Evolutionary conservation across 2,329 filamentous ascomycete species (phyloP).

Genomic region (Alternaria ethzedia): DNA sequence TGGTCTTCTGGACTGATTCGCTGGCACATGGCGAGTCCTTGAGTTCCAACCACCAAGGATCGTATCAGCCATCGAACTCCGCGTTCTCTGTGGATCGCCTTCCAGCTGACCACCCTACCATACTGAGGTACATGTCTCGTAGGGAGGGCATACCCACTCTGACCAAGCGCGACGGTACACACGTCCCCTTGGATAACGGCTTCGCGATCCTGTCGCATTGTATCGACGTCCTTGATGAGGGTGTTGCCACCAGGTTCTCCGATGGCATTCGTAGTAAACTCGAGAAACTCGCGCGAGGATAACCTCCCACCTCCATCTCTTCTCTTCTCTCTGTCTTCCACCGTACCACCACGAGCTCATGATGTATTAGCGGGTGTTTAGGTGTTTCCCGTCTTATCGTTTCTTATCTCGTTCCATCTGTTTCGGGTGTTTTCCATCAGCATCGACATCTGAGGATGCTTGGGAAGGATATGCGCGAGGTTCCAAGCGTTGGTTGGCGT

Average conservation of each 20-base stretch:
- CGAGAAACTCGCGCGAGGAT: conserved; percentile 51
- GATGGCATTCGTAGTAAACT: conserved; percentile 63
- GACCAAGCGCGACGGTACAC: conserved; percentile 57
- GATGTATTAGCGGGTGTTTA: conserved; percentile 9
- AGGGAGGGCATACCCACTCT: conserved; percentile 61
- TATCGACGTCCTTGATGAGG: conserved; percentile 61
- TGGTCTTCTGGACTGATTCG: conserved; percentile 58
- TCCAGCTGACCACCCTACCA: conserved; percentile 58
- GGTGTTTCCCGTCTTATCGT: conserved; percentile 4
- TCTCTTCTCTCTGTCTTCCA: conserved; percentile 4
- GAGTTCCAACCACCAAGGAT: conserved; percentile 43
- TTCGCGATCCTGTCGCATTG: conserved; percentile 59
- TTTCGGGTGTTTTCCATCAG: conserved; percentile 21
- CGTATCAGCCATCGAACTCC: conserved; percentile 43
- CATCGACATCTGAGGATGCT: conserved; percentile 21
- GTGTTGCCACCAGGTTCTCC: conserved; percentile 59
- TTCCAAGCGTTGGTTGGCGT: conserved; percentile 13
- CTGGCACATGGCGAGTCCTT: conserved; percentile 58
- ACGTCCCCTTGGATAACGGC: conserved; percentile 56
- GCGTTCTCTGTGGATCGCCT: conserved; percentile 60
- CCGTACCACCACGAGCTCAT: background rate
- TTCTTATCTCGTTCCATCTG: conserved; percentile 14
- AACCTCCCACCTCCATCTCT: conserved; percentile 8
- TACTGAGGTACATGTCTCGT: conserved; percentile 60
- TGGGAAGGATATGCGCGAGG: conserved; percentile 5